Base-by-base conservation (phyloP, 1,139 yeast species). In the Hansenula anomala region DNA sequence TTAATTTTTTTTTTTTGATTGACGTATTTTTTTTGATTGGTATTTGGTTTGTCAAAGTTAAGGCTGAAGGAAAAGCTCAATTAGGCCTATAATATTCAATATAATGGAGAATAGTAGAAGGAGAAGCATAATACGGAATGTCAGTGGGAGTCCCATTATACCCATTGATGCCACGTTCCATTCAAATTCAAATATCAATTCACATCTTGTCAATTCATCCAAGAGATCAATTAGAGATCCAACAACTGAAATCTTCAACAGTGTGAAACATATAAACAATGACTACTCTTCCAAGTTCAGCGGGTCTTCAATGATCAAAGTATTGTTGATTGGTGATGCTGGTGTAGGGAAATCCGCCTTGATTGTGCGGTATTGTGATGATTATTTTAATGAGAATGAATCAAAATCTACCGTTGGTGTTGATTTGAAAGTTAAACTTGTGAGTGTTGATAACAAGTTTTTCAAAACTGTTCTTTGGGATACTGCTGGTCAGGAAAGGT, bases 401-500 rank as follows among this genome's bases (percentile, higher is more conserved):
- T 38, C 47, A 6, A 60, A 58, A 40, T 56, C 69, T 4, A 79
- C 87, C 3, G 77, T 80, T 36, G 87, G 87, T 9, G 76, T 80
- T 26, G 86, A 80, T 52, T 73, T 80, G 44, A 72, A 78, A 51
- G 74, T 78, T 37, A 75, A 77, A 49, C 66, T 80, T 15, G 75
- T 78, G 63, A 78, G 77, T 53, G 67, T 80, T 34, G 85, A 79
- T 51, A 80, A 78, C 58, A 69, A 61, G 62, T 76, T 50, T 62
- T 78, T 55, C 63, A 81, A 59, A 66, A 61, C 69, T 54, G 62
- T 75, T 59, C 47, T 66, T 39, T 67, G 72, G 83, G 83, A 77
- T 52, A 77, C 83, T 12, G 83, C 83, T 2, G 83, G 83, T 8
- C 83, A 78, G 58, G 83, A 77, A 54, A 58, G 82, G 43, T 78